These are phyloP conservation scores for Pleurotus citrinopileatus DNA, from an alignment of 768 basidiomycete genomes.

Conservation along the genomic window DNA sequence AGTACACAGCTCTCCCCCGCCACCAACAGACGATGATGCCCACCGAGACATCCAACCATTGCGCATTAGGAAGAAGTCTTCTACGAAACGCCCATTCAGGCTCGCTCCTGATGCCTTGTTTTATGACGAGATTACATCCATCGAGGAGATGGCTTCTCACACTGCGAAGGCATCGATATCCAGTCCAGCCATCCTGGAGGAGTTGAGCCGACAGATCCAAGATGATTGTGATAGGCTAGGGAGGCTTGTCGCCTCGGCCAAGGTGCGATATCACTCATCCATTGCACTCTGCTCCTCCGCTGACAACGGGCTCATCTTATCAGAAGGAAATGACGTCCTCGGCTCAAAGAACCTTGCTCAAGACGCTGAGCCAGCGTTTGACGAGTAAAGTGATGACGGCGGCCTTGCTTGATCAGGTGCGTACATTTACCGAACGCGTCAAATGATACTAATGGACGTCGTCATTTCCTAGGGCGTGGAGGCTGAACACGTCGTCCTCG, in stretches of 20 bases:
- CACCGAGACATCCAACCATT: not conserved
- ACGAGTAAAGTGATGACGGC: slow-evolving; percentile 1
- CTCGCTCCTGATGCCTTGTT: not conserved
- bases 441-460: not conserved
- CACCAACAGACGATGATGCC: not conserved
- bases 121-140: not conserved
- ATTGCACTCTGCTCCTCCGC: not conserved
- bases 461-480: not conserved
- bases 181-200: not conserved
- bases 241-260: not conserved
- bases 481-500: slow-evolving; percentile 4
- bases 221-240: not conserved
- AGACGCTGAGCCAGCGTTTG: slow-evolving; percentile 1
- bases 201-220: not conserved
- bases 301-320: not conserved
- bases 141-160: not conserved
- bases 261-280: not conserved
- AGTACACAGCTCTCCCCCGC: not conserved
- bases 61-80: slow-evolving; percentile 5
- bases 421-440: no score
- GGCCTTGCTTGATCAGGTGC: slow-evolving; percentile 1
- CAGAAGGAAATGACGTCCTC: not conserved
- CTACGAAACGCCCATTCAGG: not conserved
- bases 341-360: not conserved
- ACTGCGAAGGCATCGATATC: not conserved